These are phyloP conservation scores for Trichocomaceae sp. DNA, from an alignment of 2,329 filamentous ascomycete genomes.

Conservation along the genomic window DNA sequence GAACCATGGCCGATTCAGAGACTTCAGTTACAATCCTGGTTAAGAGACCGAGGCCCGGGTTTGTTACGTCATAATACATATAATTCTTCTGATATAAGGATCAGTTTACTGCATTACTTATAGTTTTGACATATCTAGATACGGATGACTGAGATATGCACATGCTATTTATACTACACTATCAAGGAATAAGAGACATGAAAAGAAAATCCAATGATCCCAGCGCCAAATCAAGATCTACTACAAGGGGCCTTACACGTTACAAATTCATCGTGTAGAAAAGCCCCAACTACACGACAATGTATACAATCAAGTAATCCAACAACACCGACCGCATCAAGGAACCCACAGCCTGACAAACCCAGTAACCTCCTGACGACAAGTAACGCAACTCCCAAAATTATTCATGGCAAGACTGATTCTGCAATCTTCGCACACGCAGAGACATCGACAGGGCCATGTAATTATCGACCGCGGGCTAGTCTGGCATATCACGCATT, in stretches of 20 bases:
- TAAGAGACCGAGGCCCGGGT: background rate
- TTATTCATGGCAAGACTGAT: constrained; percentile 95
- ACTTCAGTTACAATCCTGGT: constrained; percentile 9
- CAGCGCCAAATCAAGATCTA: background rate
- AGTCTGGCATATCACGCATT: constrained; percentile 89
- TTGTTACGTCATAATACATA: background rate
- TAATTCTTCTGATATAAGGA: background rate
- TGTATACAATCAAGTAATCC: background rate
- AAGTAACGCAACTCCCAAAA: constrained; percentile 93
- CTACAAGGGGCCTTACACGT: background rate
- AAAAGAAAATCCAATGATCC: background rate
- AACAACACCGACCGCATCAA: constrained; percentile 17
- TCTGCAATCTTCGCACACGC: constrained; percentile 89
- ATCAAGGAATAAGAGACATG: background rate
- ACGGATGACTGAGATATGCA: background rate
- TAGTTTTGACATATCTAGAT: background rate
- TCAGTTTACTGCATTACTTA: background rate
- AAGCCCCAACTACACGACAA: background rate
- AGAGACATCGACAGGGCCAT: constrained; percentile 93
- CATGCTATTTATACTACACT: background rate
- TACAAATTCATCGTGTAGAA: background rate
- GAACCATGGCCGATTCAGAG: constrained; percentile 1
- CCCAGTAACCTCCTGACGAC: constrained; percentile 76
- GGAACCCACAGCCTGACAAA: constrained; percentile 92
- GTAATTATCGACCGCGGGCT: constrained; percentile 82